Percentiles rank a stretch among this genome's conserved stretches.
Conservation (phyloP, 2,329 filamentous ascomycete species). For the Fusarium mundagurra region DNA sequence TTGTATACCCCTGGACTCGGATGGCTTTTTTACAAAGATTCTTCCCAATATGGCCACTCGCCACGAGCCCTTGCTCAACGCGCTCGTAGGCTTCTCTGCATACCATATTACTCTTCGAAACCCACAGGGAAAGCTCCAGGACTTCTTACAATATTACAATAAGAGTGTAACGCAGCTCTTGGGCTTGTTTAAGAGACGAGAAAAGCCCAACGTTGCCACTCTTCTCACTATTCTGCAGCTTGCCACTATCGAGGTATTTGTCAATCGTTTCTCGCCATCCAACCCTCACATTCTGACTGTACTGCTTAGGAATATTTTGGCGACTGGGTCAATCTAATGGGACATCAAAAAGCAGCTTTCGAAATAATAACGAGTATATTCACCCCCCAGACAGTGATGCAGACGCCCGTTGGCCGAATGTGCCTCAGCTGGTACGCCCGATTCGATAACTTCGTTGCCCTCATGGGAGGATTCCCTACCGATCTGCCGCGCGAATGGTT, state of each 20-base stretch:
- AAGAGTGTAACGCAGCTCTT: constrained; percentile 83
- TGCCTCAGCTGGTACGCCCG: constrained; percentile 90
- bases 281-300: constrained; percentile 13
- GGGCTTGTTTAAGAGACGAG: constrained; percentile 73
- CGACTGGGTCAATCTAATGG: constrained; percentile 93
- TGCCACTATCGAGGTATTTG: constrained; percentile 85
- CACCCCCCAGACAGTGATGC: constrained; percentile 77
- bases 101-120: constrained; percentile 83
- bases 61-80: constrained; percentile 84
- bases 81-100: constrained; percentile 86
- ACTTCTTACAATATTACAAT: constrained; percentile 91
- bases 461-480: constrained; percentile 82
- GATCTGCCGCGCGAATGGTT: constrained; percentile 85
- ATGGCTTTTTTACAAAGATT: constrained; percentile 77
- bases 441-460: constrained; percentile 85
- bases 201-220: constrained; percentile 77
- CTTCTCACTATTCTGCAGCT: constrained; percentile 90
- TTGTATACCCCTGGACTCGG: constrained; percentile 75
- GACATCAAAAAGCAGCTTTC: constrained; percentile 90
- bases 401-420: constrained; percentile 75
- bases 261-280: constrained; percentile 6
- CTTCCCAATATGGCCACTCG: constrained; percentile 77
- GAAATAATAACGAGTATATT: constrained; percentile 82
- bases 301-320: constrained; percentile 83
- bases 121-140: constrained; percentile 76